Evolutionary conservation across 1,139 yeast species (phyloP).

Genomic region (Pichia sp.): DNA sequence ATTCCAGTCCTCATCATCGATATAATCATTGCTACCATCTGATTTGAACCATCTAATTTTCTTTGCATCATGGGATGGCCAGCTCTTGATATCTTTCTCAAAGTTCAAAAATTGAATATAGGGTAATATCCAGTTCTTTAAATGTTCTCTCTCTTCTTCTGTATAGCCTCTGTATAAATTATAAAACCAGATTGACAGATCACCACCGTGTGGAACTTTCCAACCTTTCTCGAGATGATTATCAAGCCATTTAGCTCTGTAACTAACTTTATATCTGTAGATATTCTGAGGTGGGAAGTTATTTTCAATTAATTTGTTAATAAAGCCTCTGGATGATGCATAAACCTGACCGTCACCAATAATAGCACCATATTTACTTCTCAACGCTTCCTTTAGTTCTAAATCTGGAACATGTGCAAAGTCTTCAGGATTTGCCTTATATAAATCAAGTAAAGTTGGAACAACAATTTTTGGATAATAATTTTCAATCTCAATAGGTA

Average conservation of each 20-base stretch:
- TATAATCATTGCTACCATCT: slow-evolving; percentile 26
- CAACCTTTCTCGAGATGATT: slow-evolving; percentile 24
- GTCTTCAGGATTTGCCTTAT: slow-evolving; percentile 23
- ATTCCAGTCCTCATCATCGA: slow-evolving; percentile 30
- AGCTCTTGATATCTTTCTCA: slow-evolving; percentile 18
- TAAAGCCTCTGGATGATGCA: slow-evolving; percentile 31
- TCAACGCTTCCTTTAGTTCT: slow-evolving; percentile 19
- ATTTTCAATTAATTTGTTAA: slow-evolving; percentile 24
- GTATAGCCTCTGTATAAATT: slow-evolving; percentile 24
- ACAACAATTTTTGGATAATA: slow-evolving; percentile 31
- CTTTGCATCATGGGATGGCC: slow-evolving; percentile 25
- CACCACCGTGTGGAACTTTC: slow-evolving; percentile 32
- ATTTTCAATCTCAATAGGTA: slow-evolving; percentile 29
- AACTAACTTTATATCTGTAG: slow-evolving; percentile 30
- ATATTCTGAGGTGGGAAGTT: slow-evolving; percentile 28
- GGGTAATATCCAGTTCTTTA: slow-evolving; percentile 26
- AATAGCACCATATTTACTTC: slow-evolving; percentile 29
- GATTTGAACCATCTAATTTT: slow-evolving; percentile 23
- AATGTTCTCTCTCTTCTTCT: slow-evolving; percentile 23
- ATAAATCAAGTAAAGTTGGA: slow-evolving; percentile 27
- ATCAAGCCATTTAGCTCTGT: slow-evolving; percentile 29
- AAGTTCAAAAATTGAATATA: slow-evolving; percentile 25
- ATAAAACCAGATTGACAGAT: slow-evolving; percentile 31
- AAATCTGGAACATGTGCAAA: slow-evolving; percentile 12
- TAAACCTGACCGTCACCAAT: slow-evolving; percentile 36